Evolutionary conservation across 768 basidiomycete species (phyloP).

Genomic region (Mrakia gelida): DNA sequence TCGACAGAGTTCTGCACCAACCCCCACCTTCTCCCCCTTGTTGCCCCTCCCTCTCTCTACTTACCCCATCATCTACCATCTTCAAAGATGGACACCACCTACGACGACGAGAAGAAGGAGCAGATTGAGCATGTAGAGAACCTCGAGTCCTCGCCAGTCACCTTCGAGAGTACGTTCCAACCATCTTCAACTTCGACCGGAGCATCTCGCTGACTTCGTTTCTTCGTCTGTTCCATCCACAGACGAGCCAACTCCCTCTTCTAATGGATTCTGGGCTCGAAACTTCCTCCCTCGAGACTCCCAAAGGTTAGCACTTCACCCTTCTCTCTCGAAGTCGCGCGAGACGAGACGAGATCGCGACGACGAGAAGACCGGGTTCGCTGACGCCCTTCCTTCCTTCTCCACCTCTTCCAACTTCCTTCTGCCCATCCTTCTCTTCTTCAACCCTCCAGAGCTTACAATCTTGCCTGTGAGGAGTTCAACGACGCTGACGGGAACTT

Average conservation of each 20-base stretch:
- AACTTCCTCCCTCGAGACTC: conserved; percentile 9
- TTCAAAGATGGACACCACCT: neutral
- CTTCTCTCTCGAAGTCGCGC: neutral
- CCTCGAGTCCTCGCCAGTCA: neutral
- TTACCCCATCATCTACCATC: neutral
- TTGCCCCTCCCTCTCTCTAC: neutral
- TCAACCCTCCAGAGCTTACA: neutral
- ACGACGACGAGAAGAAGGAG: neutral
- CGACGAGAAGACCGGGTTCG: neutral
- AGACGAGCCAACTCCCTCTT: neutral
- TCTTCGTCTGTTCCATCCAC: neutral
- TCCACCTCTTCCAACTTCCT: neutral
- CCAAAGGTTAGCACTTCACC: neutral
- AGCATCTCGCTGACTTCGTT: neutral
- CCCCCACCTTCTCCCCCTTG: neutral
- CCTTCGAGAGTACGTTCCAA: neutral
- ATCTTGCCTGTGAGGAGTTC: conserved; percentile 1
- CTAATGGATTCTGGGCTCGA: neutral
- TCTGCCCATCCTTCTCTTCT: neutral
- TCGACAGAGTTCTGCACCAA: neutral
- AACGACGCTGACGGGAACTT: neutral
- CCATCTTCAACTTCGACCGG: neutral
- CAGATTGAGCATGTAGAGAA: neutral
- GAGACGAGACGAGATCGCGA: neutral
- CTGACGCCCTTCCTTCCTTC: neutral